Percentiles rank a stretch among this genome's conserved stretches.
Conservation (phyloP, 352 stramenopile genomes). For the Thalassiosira livingstoniorum region DNA sequence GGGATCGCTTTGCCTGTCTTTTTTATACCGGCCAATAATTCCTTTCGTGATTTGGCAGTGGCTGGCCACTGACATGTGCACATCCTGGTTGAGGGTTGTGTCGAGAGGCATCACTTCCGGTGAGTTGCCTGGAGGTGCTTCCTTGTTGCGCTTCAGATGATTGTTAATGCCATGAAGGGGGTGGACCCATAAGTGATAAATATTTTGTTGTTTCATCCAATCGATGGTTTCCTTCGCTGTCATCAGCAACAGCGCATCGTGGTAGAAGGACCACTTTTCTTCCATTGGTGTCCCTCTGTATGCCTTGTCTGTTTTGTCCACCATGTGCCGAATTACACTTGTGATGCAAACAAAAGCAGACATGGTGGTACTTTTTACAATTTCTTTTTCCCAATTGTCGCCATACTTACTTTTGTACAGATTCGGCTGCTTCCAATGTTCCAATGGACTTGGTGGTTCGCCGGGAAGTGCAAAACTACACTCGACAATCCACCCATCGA, state of each 20-base stretch:
- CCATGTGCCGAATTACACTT: background rate
- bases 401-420: constrained; percentile 8
- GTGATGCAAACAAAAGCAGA: background rate
- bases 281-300: background rate
- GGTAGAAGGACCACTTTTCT: constrained; percentile 1
- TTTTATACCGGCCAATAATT: no score
- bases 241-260: background rate
- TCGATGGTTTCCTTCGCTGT: background rate
- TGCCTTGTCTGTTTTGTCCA: background rate
- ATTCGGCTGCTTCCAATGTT: background rate
- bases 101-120: constrained; percentile 7
- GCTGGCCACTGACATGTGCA: background rate
- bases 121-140: background rate
- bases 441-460: background rate
- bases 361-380: background rate
- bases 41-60: no score
- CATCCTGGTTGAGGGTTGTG: background rate
- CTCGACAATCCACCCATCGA: background rate
- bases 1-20: no score
- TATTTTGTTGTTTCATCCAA: background rate
- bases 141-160: background rate
- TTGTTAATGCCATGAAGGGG: background rate
- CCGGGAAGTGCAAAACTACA: background rate
- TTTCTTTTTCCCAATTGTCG: background rate
- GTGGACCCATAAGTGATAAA: background rate